Conservation (phyloP, 2,329 filamentous ascomycete genomes). For the Emericellopsis atlantica region DNA sequence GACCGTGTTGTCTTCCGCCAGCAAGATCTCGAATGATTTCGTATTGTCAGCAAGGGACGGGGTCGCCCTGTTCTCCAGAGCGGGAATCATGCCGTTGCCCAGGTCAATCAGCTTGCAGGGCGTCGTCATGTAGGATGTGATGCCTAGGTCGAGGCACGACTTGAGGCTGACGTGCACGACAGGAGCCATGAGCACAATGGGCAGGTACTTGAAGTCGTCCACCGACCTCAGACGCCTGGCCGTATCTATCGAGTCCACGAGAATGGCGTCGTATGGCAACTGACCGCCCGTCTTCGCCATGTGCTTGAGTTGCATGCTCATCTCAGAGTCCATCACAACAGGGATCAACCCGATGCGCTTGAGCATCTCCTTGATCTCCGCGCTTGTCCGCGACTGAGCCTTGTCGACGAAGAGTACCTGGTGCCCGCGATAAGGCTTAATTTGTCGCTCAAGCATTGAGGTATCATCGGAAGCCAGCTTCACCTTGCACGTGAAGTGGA, state of each 20-base stretch:
- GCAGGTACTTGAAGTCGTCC: constrained; percentile 96
- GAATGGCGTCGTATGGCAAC: constrained; percentile 82
- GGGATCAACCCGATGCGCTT: constrained; percentile 68
- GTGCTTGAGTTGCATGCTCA: constrained; percentile 43
- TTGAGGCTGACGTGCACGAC: constrained; percentile 85
- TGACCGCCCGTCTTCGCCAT: constrained; percentile 36
- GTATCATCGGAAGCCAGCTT: constrained; percentile 73
- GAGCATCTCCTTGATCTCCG: constrained; percentile 69
- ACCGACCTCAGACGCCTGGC: constrained; percentile 75
- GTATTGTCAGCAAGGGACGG: constrained; percentile 88
- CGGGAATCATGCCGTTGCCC: constrained; percentile 91
- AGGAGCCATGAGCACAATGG: constrained; percentile 83
- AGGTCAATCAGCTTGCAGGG: constrained; percentile 90
- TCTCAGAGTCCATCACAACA: constrained; percentile 71
- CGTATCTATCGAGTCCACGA: constrained; percentile 87
- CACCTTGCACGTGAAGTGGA: constrained; percentile 92
- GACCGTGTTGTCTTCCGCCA: constrained; percentile 94
- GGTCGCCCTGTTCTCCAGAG: constrained; percentile 83
- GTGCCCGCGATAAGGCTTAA: constrained; percentile 84
- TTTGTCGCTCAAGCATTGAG: constrained; percentile 64
- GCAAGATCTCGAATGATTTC: constrained; percentile 85
- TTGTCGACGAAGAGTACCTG: constrained; percentile 93
- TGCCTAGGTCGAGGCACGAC: constrained; percentile 85
- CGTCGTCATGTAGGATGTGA: constrained; percentile 98
- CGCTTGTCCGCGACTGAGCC: constrained; percentile 63